These are phyloP conservation scores for Polygonum aviculare DNA, from an alignment of 148 eudicot species.

Conservation along the genomic window DNA sequence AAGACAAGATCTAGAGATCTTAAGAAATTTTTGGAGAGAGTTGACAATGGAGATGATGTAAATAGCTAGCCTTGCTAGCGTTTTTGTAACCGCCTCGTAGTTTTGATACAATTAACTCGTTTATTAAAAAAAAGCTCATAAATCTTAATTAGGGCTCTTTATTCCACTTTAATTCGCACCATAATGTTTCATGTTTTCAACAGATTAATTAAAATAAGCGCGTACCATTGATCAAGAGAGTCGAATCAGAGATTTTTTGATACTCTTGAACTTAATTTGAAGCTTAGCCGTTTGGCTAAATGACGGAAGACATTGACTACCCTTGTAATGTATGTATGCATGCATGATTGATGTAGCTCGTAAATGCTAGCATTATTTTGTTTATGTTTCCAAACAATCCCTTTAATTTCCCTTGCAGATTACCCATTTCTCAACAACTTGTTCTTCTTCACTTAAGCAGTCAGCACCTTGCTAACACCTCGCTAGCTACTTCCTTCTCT, in stretches of 20 bases:
- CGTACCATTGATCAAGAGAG: no score
- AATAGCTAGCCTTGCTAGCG: no score
- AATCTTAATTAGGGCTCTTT: background rate
- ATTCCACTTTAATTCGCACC: background rate
- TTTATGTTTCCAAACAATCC: background rate
- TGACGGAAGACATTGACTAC: no score
- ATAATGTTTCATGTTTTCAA: background rate
- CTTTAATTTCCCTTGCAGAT: background rate
- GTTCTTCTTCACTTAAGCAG: background rate
- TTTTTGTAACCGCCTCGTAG: no score
- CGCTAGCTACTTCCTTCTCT: background rate
- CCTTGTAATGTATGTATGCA: no score
- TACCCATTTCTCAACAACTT: constrained; percentile 4
- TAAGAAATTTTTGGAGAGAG: no score
- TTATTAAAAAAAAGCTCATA: no score
- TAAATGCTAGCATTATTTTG: background rate
- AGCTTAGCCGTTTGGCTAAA: no score
- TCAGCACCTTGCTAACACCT: background rate
- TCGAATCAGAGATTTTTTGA: background rate
- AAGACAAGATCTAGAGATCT: no score
- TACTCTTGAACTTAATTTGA: no score
- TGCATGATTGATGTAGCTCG: background rate
- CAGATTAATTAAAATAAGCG: background rate
- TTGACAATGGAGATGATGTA: no score
- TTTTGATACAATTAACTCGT: no score